A percentile compares a stretch with the other conserved stretches of the same genome.
These are phyloP conservation scores for Tylopilus subfusipes DNA, from an alignment of 768 basidiomycete genomes.

Conservation along the genomic window DNA sequence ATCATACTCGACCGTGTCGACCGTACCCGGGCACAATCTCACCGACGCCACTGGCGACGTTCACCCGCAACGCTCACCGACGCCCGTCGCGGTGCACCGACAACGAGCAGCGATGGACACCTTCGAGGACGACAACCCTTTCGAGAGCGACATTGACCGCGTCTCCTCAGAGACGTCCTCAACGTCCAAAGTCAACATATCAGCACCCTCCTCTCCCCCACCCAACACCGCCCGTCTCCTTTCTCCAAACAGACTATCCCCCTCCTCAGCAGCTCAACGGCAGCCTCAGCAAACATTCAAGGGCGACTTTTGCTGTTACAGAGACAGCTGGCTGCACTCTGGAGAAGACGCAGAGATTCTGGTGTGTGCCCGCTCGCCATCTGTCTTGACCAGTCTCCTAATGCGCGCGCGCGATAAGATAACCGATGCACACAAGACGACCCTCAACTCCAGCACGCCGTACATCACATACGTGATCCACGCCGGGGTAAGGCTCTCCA, in stretches of 20 bases:
- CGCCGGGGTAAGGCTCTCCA: slow-evolving; percentile 61
- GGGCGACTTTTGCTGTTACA: slow-evolving; percentile 73
- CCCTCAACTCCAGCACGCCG: slow-evolving; percentile 77
- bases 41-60: too few species aligned
- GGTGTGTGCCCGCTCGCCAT: slow-evolving; percentile 40
- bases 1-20: neutral
- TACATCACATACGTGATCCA: slow-evolving; percentile 95
- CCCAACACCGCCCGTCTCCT: slow-evolving; percentile 41
- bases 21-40: neutral
- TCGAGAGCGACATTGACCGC: slow-evolving; percentile 44
- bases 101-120: slow-evolving; percentile 25
- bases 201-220: slow-evolving; percentile 57
- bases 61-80: neutral
- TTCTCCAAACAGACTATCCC: slow-evolving; percentile 48
- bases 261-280: slow-evolving; percentile 55
- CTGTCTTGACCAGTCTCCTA: neutral
- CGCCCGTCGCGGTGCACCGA: neutral
- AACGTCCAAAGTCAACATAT: slow-evolving; percentile 36
- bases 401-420: slow-evolving; percentile 53
- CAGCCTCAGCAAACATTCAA: slow-evolving; percentile 55
- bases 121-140: slow-evolving; percentile 68
- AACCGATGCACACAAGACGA: slow-evolving; percentile 92
- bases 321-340: slow-evolving; percentile 75
- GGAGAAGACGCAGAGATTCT: slow-evolving; percentile 79
- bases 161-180: slow-evolving; percentile 37